Evolutionary conservation across 1,284 basidiomycete species (phyloP), one percentile per base, ranked within the genome.

Genomic region (Microbotryomycetes sp.): DNA sequence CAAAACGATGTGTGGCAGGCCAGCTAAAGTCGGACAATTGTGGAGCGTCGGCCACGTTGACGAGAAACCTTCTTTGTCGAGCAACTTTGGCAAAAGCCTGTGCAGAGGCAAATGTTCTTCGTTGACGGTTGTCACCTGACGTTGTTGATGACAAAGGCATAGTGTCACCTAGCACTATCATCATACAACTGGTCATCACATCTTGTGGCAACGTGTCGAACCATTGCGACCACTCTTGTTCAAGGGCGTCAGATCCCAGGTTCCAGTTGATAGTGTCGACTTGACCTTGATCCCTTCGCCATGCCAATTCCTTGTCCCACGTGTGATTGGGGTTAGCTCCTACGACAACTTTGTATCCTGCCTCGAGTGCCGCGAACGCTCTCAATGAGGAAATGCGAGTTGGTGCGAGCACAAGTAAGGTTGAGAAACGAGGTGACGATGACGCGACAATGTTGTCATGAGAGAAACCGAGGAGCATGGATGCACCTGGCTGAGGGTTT

Each of bases 1-100:
- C 74, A 71, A 97, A 92, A 4, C 93, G 87, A 73, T 97, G 90
- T 0, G 86, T 84, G 0, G 92, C 84, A 0, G 89, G 83, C 77
- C 97, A 93, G 0, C 87, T 86, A 74, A 90, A 97, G 73, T 96
- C 91, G 75, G 90, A 96, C 25, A 94, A 80, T 9, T 83, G 79
- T 1, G 90, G 89, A 71, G 86, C 84, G 76, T 97, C 94, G 6
- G 91, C 85, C 31, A 89, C 83, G 71, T 94, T 97, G 69, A 93
- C 80, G 2, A 85, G 87, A 52, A 96, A 86, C 47, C 83, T 81
- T 22, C 82, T 80, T 0, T 77, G 66, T 29, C 75, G 79, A 68
- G 85, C 88, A 0, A 83, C 73, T 5, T 73, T 67, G 60, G 82
- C 80, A 30, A 93, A 80, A 0, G 62, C 66, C 0, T 32, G 49